phyloP scores from a whole-genome alignment of 768 basidiomycete species.

The Mycena indigotica region DNA sequence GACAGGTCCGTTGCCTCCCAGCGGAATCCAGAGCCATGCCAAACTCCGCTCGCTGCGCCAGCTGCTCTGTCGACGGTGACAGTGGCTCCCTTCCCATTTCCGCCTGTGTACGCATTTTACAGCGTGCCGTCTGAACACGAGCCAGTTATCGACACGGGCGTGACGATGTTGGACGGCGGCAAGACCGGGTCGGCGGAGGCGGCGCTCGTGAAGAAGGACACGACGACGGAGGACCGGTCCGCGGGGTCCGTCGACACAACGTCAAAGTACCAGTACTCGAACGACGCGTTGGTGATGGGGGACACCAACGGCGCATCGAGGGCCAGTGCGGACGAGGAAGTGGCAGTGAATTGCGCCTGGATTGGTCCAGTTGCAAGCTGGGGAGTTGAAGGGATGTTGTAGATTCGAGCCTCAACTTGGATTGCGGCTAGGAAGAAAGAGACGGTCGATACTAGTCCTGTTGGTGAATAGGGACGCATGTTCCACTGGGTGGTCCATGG shows the following conservation, averaged over 20 bases:
- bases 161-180: not conserved
- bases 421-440: too few relatives aligned
- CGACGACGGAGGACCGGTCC: constrained; percentile 15
- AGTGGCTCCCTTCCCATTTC: constrained; percentile 8
- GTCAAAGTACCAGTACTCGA: constrained; percentile 28
- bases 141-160: not conserved
- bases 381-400: constrained; percentile 5
- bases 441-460: too few relatives aligned
- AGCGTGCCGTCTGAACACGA: constrained; percentile 13
- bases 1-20: constrained; percentile 6
- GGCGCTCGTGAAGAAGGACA: constrained; percentile 19
- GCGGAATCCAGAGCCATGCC: constrained; percentile 19
- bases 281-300: constrained; percentile 17
- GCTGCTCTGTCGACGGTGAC: constrained; percentile 9
- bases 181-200: constrained; percentile 11
- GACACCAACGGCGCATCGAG: constrained; percentile 20
- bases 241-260: constrained; percentile 19
- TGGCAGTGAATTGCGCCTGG: not conserved
- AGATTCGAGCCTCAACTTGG: not conserved
- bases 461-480: too few relatives aligned
- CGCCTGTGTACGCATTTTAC: not conserved
- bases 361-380: not conserved
- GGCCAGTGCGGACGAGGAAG: not conserved
- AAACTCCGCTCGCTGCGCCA: constrained; percentile 14
- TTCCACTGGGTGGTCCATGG: too few relatives aligned